Conservation (phyloP, 352 stramenopile genomes). For the Thalassiosira sp. region DNA sequence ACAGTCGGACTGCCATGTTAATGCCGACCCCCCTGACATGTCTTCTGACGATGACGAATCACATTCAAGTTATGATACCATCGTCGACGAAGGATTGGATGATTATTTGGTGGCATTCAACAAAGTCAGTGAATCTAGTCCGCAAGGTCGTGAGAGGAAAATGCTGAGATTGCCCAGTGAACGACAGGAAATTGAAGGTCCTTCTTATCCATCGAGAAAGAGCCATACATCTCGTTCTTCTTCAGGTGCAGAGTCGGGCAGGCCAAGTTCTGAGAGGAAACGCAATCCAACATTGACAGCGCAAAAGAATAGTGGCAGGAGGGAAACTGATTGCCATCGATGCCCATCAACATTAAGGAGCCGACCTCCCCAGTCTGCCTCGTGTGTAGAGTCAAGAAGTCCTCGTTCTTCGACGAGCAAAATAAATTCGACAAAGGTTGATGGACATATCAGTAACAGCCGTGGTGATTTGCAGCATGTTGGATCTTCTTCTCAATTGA, state of each 20-base stretch:
- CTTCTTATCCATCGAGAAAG: neutral
- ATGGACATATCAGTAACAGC: neutral
- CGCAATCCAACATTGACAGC: neutral
- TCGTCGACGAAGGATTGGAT: slow-evolving; percentile 9
- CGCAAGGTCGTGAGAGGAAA: neutral
- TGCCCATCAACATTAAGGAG: neutral
- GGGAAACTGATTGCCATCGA: neutral
- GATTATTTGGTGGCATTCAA: slow-evolving; percentile 14
- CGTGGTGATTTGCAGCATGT: neutral
- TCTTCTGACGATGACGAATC: neutral
- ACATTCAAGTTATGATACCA: slow-evolving; percentile 6
- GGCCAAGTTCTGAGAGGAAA: neutral
- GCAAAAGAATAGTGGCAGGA: neutral
- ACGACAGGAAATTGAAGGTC: neutral
- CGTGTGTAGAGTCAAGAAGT: no score
- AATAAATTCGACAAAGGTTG: no score
- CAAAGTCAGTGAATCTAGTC: neutral
- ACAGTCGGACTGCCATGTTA: neutral
- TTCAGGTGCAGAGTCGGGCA: neutral
- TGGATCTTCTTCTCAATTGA: neutral
- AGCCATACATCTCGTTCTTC: neutral
- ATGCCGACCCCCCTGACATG: neutral
- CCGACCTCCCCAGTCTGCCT: neutral
- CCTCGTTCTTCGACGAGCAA: no score
- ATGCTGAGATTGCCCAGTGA: neutral